Evolutionary conservation across 2,329 filamentous ascomycete species (phyloP).

Genomic region (Microsporum canis): DNA sequence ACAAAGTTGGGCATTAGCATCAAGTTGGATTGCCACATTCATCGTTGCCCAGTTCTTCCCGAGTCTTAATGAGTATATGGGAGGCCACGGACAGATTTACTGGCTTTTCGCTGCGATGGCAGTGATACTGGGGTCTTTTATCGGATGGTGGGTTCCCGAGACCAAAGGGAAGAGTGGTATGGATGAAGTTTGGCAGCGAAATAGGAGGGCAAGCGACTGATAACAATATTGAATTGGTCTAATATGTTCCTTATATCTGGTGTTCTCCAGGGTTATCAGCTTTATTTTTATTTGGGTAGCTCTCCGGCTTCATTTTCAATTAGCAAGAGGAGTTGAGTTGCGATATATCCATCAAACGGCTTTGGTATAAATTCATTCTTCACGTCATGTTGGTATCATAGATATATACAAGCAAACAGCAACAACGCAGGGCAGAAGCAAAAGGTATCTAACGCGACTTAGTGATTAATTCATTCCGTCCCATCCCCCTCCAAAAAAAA

Average conservation of each 20-base stretch:
- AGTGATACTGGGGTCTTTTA: constrained; percentile 56
- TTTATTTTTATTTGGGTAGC: background rate
- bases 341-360: background rate
- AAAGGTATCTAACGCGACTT: background rate
- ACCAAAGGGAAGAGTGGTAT: constrained; percentile 72
- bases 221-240: background rate
- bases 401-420: background rate
- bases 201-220: constrained; percentile 26
- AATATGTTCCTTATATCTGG: background rate
- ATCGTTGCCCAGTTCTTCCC: constrained; percentile 93
- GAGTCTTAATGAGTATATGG: constrained; percentile 64
- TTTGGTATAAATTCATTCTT: background rate
- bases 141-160: constrained; percentile 67
- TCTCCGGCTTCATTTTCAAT: background rate
- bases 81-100: constrained; percentile 72
- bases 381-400: constrained; percentile 1
- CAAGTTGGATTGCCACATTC: constrained; percentile 86
- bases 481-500: background rate
- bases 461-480: background rate
- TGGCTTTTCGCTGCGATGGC: constrained; percentile 80
- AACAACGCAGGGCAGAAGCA: background rate
- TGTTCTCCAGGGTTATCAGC: background rate
- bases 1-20: constrained; percentile 75
- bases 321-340: background rate
- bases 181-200: constrained; percentile 82